Percentiles rank a stretch among this genome's conserved stretches.
Conservation (phyloP, 1,139 yeast species). For the Sugiyamaella castrensis region DNA sequence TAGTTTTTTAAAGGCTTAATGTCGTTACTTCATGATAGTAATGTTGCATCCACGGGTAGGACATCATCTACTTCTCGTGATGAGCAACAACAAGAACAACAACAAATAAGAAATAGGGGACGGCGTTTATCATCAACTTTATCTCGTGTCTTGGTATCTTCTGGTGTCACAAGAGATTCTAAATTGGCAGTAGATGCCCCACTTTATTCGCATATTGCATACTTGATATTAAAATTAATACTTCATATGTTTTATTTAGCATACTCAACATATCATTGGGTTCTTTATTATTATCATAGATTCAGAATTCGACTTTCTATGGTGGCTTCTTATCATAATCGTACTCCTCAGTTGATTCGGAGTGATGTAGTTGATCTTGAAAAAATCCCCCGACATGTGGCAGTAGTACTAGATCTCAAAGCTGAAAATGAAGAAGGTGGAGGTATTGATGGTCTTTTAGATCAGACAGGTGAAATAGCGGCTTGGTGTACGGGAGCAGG, state of each 20-base stretch:
- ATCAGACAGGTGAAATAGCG: constrained; percentile 69
- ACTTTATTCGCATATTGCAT: constrained; percentile 7
- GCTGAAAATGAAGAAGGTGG: constrained; percentile 88
- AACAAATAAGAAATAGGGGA: constrained; percentile 1
- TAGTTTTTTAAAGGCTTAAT: no score
- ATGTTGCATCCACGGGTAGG: no score
- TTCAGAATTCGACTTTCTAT: constrained; percentile 56
- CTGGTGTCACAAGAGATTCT: constrained; percentile 8
- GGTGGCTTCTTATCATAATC: constrained; percentile 72
- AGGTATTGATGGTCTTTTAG: constrained; percentile 77
- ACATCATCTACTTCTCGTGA: no score
- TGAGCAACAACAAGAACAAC: not conserved
- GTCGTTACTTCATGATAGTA: no score
- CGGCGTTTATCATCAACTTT: constrained; percentile 4
- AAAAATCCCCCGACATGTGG: constrained; percentile 75
- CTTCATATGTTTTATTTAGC: constrained; percentile 7
- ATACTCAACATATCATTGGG: constrained; percentile 6
- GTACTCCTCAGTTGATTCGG: constrained; percentile 82
- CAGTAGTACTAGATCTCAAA: constrained; percentile 67
- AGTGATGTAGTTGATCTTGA: constrained; percentile 70
- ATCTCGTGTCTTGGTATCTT: constrained; percentile 7
- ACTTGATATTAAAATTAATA: constrained; percentile 5
- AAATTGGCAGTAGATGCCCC: constrained; percentile 5
- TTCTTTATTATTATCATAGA: constrained; percentile 44
- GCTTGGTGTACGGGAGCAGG: constrained; percentile 92